Base-by-base conservation (phyloP, 2,329 filamentous ascomycete genomes). In the Apiospora arundinis region DNA sequence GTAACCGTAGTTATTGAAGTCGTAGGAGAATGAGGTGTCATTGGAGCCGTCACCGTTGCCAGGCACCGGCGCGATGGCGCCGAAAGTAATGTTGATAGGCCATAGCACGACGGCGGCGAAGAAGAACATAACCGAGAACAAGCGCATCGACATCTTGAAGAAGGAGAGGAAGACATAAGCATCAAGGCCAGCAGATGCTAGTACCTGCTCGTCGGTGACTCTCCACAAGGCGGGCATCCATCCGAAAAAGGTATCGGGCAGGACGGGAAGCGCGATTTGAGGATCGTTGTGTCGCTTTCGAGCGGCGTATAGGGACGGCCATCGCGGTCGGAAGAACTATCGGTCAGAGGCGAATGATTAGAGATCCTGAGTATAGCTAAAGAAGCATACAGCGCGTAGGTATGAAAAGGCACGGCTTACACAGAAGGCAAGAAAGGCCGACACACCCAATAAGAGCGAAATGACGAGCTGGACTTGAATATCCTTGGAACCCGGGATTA, bases 141-240 rank as follows among this genome's bases (percentile, higher is more conserved):
- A 92, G 73, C 92, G 93, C 75, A 95, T 93, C 16, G 95, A 92
- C 90, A 98, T 96, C 80, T 95, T 97, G 87, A 98, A 98, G 83
- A 99, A 99, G 21, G 92, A 90, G 18, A 99, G 87, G 79, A 99
- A 98, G 75, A 98, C 96, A 83, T 94, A 99, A 68, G 96, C 96
- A 84, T 99, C 96, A 68, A 99, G 88, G 0, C 96, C 96, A 23
- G 95, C 95, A 25, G 95, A 95, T 21, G 93, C 91, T 69, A 99
- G 86, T 4, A 99, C 91, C 81, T 98, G 93, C 78, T 97, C 92
- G 75, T 98, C 95, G 1, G 91, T 94, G 73, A 99, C 93, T 75
- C 84, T 90, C 84, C 95, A 96, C 52, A 99, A 84, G 3, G 91
- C 90, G 1, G 95, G 91, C 66, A 99, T 96, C 96, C 96, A 99